Conservation (phyloP, 108 stramenopile genomes). For the Parietichytrium sp. region DNA sequence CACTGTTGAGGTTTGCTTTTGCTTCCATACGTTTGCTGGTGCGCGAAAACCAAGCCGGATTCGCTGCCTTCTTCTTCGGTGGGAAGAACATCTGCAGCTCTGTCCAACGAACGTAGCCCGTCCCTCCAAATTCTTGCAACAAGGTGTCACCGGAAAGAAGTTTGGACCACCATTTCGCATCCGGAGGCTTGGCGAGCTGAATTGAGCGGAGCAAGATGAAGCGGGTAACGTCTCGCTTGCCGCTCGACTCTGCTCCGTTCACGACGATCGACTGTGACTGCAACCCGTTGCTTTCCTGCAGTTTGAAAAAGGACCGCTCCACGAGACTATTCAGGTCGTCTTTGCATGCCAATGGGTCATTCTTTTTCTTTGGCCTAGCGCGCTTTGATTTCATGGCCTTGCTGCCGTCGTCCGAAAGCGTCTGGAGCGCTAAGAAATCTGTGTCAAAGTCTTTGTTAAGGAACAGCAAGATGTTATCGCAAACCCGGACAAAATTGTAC, state of each 20-base stretch:
- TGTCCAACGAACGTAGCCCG: slow-evolving; percentile 3
- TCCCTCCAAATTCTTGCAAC: slow-evolving; percentile 11
- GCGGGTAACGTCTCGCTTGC: slow-evolving; percentile 1
- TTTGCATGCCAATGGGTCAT: background rate
- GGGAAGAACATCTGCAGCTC: background rate
- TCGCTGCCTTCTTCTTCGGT: background rate
- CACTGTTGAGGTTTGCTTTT: too few species aligned
- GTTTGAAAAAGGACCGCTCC: background rate
- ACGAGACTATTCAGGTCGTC: background rate
- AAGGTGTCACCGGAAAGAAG: background rate
- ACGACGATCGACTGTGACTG: slow-evolving; percentile 20
- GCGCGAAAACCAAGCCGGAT: too few species aligned
- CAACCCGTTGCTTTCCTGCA: background rate
- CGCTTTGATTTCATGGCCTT: too few species aligned
- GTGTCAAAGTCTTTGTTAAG: background rate
- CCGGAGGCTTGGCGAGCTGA: background rate
- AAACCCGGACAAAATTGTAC: background rate
- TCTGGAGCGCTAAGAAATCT: background rate
- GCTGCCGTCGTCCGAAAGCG: background rate
- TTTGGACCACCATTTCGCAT: slow-evolving; percentile 12
- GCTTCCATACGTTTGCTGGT: too few species aligned
- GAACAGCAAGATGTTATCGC: background rate
- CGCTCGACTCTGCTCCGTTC: background rate
- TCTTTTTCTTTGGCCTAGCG: background rate
- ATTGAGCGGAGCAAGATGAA: slow-evolving; percentile 12